Evolutionary conservation across 768 basidiomycete genomes (phyloP).

Genomic region (Lactifluus pinguis): DNA sequence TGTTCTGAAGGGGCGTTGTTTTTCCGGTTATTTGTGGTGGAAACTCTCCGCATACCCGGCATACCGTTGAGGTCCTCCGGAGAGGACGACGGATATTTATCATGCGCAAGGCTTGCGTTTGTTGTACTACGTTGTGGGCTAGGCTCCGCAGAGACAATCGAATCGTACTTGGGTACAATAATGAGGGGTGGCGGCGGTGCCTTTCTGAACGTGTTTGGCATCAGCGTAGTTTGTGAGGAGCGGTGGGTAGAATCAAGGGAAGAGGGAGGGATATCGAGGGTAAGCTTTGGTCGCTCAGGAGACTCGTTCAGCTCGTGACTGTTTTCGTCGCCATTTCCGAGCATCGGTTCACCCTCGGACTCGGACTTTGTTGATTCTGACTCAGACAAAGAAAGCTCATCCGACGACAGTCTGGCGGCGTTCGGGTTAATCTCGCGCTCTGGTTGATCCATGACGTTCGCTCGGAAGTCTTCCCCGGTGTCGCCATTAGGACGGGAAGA

Average conservation of each 20-base stretch:
- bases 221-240: constrained; percentile 28
- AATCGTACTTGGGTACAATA: constrained; percentile 28
- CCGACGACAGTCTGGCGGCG: constrained; percentile 44
- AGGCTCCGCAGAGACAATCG: constrained; percentile 29
- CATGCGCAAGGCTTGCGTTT: constrained; percentile 39
- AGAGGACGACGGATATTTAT: constrained; percentile 22
- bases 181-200: constrained; percentile 47
- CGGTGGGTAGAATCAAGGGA: constrained; percentile 24
- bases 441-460: constrained; percentile 24
- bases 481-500: constrained; percentile 62
- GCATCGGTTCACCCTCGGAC: constrained; percentile 29
- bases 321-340: constrained; percentile 35
- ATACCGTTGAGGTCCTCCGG: constrained; percentile 13
- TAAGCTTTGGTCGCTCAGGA: constrained; percentile 24
- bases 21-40: background rate
- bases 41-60: constrained; percentile 12
- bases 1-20: constrained; percentile 31
- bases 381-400: constrained; percentile 31
- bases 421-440: constrained; percentile 32
- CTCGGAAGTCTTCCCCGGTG: constrained; percentile 48
- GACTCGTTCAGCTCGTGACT: constrained; percentile 22
- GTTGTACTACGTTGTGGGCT: constrained; percentile 31
- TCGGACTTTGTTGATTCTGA: constrained; percentile 11
- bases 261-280: constrained; percentile 35
- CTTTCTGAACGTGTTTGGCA: constrained; percentile 25